Base-by-base conservation (phyloP, 495 filamentous ascomycete species). In the Durotheca rogersii region DNA sequence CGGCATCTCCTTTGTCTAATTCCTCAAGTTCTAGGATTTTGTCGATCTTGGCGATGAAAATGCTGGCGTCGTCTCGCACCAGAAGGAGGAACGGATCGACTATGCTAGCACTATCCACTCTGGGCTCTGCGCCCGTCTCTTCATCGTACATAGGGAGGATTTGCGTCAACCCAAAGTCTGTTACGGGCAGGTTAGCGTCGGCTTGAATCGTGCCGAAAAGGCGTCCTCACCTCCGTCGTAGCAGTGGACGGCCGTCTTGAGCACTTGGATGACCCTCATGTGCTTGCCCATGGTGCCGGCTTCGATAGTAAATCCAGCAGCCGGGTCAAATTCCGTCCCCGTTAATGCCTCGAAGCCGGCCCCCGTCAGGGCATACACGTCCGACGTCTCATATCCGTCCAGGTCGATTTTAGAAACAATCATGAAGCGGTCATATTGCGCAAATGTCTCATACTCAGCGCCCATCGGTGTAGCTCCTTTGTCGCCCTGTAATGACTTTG, bases 61-160 rank as follows among this genome's bases (percentile, higher is more conserved):
- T 75, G 39, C 85, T 90, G 0, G 78, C 79, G 65, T 96, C 90
- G 47, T 95, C 88, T 46, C 87, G 79, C 32, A 96, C 64, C 3
- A 99, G 78, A 1, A 95, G 72, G n/a, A 99, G 61, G 62, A 87
- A 96, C 4, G 90, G 90, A 61, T 96, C 93, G 9, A 78, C 76
- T 56, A 97, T 88, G 66, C 87, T 93, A n/a, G 86, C 85, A 59
- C 79, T 87, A 31, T 89, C 70, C 18, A 91, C 84, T 29, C 82
- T 76, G 3, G 88, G 82, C 53, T 89, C 87, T 7, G 78, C 79
- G 14, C 84, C 90, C 0, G 82, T 89, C 36, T 88, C 87, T 57
- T 96, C 93, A 53, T 97, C 92, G 45, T 82, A 79, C 72, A 96
- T 84, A 1, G 90, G 89, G 45, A 95, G 79, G 21, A 97, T 96